phyloP scores from a whole-genome alignment of 441 rosid species.

The Adansonia grandidieri region DNA sequence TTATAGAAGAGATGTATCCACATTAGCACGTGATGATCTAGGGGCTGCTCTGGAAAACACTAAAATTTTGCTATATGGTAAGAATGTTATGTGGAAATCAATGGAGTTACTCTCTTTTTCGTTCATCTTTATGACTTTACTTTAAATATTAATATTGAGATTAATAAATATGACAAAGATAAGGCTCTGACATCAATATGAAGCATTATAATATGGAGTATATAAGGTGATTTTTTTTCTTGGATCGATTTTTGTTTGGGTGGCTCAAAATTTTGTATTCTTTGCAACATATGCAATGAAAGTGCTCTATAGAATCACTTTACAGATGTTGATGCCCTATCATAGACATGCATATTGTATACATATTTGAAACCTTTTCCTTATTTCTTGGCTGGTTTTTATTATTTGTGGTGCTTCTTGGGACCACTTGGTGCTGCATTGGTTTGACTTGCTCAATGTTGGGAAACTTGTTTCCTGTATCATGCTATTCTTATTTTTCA shows the following conservation, averaged over 20 bases:
- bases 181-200: background rate
- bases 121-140: background rate
- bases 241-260: background rate
- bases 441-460: background rate
- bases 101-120: background rate
- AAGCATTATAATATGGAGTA: slow-evolving; percentile 2
- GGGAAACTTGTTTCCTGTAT: background rate
- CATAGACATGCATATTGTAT: background rate
- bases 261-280: background rate
- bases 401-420: background rate
- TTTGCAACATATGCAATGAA: background rate
- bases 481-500: background rate
- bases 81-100: background rate
- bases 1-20: background rate
- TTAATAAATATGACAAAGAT: background rate
- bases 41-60: background rate
- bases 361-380: background rate
- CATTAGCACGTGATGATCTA: slow-evolving; percentile 3
- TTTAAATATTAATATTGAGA: background rate
- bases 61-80: background rate
- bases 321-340: background rate
- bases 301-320: background rate
- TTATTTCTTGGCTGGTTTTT: background rate
- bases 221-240: slow-evolving; percentile 1
- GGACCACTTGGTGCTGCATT: background rate